Conservation (phyloP, 768 basidiomycete genomes). For the Termitomyces sp. region DNA sequence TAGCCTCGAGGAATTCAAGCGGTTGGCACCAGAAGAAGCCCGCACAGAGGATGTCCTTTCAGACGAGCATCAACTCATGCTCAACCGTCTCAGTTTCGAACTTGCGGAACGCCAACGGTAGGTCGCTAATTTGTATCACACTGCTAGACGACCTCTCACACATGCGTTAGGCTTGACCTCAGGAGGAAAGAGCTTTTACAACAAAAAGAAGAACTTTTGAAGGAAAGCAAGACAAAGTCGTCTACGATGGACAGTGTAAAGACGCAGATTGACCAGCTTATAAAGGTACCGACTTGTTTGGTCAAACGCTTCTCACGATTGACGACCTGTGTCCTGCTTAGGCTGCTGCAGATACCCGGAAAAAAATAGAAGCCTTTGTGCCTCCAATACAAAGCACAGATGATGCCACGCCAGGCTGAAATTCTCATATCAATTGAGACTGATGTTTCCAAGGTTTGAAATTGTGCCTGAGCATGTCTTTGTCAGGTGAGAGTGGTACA, state of each 20-base stretch:
- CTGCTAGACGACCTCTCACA: background rate
- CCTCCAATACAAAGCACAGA: slow-evolving; percentile 30
- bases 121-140: slow-evolving; percentile 14
- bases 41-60: slow-evolving; percentile 54
- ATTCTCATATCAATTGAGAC: background rate
- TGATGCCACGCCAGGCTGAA: slow-evolving; percentile 11
- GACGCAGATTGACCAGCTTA: slow-evolving; percentile 65
- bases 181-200: slow-evolving; percentile 60
- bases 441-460: background rate
- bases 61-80: slow-evolving; percentile 80
- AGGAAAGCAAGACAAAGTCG: slow-evolving; percentile 70
- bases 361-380: slow-evolving; percentile 68
- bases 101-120: slow-evolving; percentile 85
- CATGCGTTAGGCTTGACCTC: slow-evolving; percentile 56
- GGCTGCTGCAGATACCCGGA: slow-evolving; percentile 70
- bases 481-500: slow-evolving; percentile 12
- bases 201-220: slow-evolving; percentile 75
- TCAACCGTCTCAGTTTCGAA: slow-evolving; percentile 83
- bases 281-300: slow-evolving; percentile 46
- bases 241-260: slow-evolving; percentile 75
- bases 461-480: slow-evolving; percentile 6
- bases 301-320: slow-evolving; percentile 6
- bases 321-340: slow-evolving; percentile 22
- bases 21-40: slow-evolving; percentile 64
- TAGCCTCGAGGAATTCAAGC: slow-evolving; percentile 58